These are phyloP conservation scores for Metrosideros polymorpha DNA, from an alignment of 441 rosid species.

Conservation along the genomic window DNA sequence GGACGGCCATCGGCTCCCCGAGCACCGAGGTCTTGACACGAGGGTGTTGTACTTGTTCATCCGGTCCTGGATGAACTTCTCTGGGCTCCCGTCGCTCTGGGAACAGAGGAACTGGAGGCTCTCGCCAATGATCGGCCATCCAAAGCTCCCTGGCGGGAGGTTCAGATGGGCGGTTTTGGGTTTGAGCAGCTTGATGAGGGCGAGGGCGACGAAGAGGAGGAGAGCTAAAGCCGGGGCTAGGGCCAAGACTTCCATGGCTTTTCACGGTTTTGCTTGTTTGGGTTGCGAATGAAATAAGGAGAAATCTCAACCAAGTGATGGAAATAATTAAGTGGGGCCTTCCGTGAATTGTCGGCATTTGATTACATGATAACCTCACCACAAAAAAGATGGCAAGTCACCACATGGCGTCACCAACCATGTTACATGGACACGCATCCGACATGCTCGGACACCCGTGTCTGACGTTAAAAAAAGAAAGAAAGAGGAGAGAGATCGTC, in stretches of 20 bases:
- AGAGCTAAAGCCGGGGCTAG: not conserved
- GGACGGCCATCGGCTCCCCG: not conserved
- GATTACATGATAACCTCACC: too few relatives aligned
- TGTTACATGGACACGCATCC: too few relatives aligned
- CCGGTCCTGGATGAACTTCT: constrained; percentile 4
- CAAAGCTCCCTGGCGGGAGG: constrained; percentile 13
- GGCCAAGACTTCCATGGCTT: not conserved
- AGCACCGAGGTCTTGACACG: constrained; percentile 8
- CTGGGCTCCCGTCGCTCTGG: not conserved
- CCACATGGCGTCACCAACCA: too few relatives aligned
- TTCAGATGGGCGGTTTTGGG: not conserved
- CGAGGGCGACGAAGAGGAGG: not conserved
- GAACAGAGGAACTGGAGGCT: not conserved
- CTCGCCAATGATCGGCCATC: constrained; percentile 16
- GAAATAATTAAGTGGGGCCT: too few relatives aligned
- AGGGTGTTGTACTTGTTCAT: constrained; percentile 1
- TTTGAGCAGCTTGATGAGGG: not conserved
- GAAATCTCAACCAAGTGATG: too few relatives aligned
- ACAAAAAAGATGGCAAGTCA: too few relatives aligned
- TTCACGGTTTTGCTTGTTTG: not conserved
- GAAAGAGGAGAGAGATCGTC: too few relatives aligned
- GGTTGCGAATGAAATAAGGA: not conserved
- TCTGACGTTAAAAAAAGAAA: too few relatives aligned
- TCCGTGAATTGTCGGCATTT: too few relatives aligned
- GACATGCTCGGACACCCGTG: too few relatives aligned